A percentile compares a stretch with the other conserved stretches of the same genome.
Evolutionary conservation across 2,329 filamentous ascomycete genomes (phyloP).

Genomic region (Sporothrix protearum): DNA sequence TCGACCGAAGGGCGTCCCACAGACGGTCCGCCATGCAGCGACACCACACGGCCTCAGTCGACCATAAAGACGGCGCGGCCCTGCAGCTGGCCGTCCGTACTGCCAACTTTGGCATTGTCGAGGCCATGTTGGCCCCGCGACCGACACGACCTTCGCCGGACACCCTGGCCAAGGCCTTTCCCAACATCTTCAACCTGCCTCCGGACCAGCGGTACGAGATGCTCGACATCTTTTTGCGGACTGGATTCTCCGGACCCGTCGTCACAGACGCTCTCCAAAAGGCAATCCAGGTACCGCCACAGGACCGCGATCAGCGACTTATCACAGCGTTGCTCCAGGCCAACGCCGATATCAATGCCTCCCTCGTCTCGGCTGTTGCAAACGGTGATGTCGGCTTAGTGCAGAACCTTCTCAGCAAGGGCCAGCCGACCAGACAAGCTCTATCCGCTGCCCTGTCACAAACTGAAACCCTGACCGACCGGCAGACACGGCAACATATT

Average conservation of each 20-base stretch:
- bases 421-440: constrained; percentile 46
- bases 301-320: constrained; percentile 48
- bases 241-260: constrained; percentile 45
- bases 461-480: constrained; percentile 47
- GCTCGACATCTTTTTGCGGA: constrained; percentile 48
- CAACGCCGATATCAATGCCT: constrained; percentile 52
- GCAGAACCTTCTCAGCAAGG: constrained; percentile 43
- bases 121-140: constrained; percentile 46
- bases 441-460: constrained; percentile 44
- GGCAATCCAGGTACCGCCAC: constrained; percentile 48
- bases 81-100: constrained; percentile 48
- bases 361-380: constrained; percentile 46
- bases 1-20: background rate
- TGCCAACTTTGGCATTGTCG: constrained; percentile 44
- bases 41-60: constrained; percentile 51
- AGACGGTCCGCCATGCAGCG: constrained; percentile 29
- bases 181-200: constrained; percentile 44
- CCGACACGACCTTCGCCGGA: constrained; percentile 48
- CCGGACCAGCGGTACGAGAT: constrained; percentile 46
- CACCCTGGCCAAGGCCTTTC: constrained; percentile 49
- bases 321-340: constrained; percentile 52
- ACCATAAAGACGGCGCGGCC: constrained; percentile 51
- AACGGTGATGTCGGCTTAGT: constrained; percentile 49
- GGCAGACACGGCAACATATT: constrained; percentile 45
- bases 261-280: constrained; percentile 51